Evolutionary conservation across 2,329 filamentous ascomycete genomes (phyloP).

Genomic region (Colletotrichum sp.): DNA sequence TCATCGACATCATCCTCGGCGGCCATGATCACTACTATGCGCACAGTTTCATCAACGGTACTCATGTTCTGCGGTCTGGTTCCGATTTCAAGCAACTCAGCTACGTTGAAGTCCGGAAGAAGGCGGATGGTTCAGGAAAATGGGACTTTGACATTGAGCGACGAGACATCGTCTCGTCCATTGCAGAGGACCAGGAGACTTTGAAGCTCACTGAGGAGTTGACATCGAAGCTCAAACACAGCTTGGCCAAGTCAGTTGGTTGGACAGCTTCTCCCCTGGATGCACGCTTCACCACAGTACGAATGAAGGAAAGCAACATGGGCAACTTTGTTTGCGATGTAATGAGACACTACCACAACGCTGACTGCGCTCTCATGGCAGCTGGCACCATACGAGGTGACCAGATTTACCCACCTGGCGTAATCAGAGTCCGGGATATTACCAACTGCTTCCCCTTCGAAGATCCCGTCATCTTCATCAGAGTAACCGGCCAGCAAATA

Average conservation of each 20-base stretch:
- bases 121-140: slow-evolving; percentile 45
- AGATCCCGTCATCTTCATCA: slow-evolving; percentile 82
- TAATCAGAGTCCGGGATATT: slow-evolving; percentile 80
- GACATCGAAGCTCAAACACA: slow-evolving; percentile 74
- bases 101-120: slow-evolving; percentile 79
- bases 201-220: slow-evolving; percentile 68
- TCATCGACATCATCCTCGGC: slow-evolving; percentile 85
- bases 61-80: slow-evolving; percentile 84
- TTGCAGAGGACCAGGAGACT: slow-evolving; percentile 67
- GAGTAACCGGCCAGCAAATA: slow-evolving; percentile 72
- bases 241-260: slow-evolving; percentile 81
- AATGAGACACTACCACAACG: slow-evolving; percentile 81
- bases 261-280: slow-evolving; percentile 85
- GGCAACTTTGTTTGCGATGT: slow-evolving; percentile 93
- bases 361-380: slow-evolving; percentile 85
- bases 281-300: slow-evolving; percentile 83
- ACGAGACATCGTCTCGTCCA: slow-evolving; percentile 72
- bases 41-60: slow-evolving; percentile 77
- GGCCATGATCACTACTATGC: slow-evolving; percentile 91
- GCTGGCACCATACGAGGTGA: slow-evolving; percentile 87
- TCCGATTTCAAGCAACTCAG: slow-evolving; percentile 93
- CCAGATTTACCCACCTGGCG: slow-evolving; percentile 83
- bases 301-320: slow-evolving; percentile 78
- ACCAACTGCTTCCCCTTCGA: slow-evolving; percentile 92
- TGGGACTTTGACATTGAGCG: slow-evolving; percentile 84